Evolutionary conservation across 1,284 basidiomycete genomes (phyloP).

Genomic region (Moniliella sp.): DNA sequence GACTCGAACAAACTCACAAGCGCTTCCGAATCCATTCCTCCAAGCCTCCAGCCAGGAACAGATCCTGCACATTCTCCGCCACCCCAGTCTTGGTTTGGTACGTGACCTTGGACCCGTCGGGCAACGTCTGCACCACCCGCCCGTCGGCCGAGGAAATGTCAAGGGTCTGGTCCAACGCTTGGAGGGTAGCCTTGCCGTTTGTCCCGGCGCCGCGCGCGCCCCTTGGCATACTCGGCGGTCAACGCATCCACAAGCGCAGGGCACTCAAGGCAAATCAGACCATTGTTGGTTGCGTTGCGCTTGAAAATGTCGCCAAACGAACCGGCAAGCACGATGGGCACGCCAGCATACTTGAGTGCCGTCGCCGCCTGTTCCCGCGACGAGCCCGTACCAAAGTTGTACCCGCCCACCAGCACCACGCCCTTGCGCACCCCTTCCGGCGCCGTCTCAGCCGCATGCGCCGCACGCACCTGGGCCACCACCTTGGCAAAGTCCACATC

Average conservation of each 20-base stretch:
- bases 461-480: constrained; percentile 43
- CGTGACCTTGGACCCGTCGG: no score
- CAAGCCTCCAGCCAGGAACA: constrained; percentile 26
- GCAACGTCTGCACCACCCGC: no score
- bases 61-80: constrained; percentile 27
- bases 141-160: no score
- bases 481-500: constrained; percentile 62
- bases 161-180: no score
- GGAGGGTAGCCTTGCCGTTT: no score
- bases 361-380: constrained; percentile 98
- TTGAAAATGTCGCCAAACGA: constrained; percentile 99
- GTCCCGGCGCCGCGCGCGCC: constrained; percentile 45
- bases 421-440: constrained; percentile 39
- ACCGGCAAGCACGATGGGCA: constrained; percentile 79
- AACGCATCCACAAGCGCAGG: constrained; percentile 70
- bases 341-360: constrained; percentile 74
- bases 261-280: constrained; percentile 77
- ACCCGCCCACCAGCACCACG: constrained; percentile 68
- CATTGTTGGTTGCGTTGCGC: constrained; percentile 95
- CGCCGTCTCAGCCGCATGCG: neutral
- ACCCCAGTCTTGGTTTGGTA: no score
- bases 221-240: constrained; percentile 51
- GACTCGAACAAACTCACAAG: no score
- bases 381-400: constrained; percentile 95
- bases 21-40: constrained; percentile 29